Evolutionary conservation across 768 basidiomycete species (phyloP), one percentile per base, ranked within the genome.

Genomic region (Podaxis sp.): DNA sequence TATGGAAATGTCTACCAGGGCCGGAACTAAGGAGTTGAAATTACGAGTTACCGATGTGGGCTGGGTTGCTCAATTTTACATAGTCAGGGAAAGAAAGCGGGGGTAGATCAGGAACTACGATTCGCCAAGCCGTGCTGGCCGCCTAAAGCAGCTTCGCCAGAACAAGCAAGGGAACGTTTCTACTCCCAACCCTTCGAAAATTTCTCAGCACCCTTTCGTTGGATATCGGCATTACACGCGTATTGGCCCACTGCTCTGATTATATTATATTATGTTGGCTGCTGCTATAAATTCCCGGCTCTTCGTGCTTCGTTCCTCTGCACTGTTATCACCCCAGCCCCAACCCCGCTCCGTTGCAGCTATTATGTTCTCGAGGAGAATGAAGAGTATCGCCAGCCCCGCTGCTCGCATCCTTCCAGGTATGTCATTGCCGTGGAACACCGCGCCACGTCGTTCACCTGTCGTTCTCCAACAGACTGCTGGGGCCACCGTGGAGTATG

Each of bases 401-500:
- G 26, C 42, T 24, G 28, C 59, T 7, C 64, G 67, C 51, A n/a
- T 55, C 52, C 57, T 79, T n/a, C 77, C 77, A 64, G 76, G 76
- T 76, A 64, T 55, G 73, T 66, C 12, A 28, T 46, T 33, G 4
- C 19, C 15, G 54, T 61, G 28, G 38, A 24, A 42, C 15, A 19
- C n/a, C 59, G 44, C 13, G 46, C 24, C 55, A 36, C 53, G 44
- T 28, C 38, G n/a, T n/a, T 63, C n/a, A 38, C 52, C 2, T 2
- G 12, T 19, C 28, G 24, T 52, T 54, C 12, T 8, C 24, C 12
- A 51, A 48, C 46, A 83, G 92, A 95, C 70, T 96, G 95, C 74
- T 96, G 77, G 80, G 76, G 78, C 61, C 78, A 82, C 66, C 82
- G 82, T 60, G 82, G 82, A 56, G 82, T 82, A 71, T 70, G 76